These are phyloP conservation scores for Microsporum ferrugineum DNA, from an alignment of 2,329 filamentous ascomycete genomes.

Conservation along the genomic window DNA sequence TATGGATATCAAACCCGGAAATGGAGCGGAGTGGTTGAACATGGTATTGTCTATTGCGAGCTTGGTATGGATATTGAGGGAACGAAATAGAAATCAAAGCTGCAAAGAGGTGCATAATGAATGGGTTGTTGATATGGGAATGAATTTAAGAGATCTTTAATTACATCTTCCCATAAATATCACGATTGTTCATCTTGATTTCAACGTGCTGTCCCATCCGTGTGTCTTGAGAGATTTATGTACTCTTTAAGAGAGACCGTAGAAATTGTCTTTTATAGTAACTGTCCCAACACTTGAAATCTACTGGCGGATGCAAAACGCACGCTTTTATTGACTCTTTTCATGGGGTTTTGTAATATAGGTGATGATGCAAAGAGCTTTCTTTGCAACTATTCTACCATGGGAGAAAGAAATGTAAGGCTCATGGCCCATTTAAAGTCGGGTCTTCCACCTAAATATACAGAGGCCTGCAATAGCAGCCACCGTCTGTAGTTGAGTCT, in stretches of 20 bases:
- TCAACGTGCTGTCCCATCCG: neutral
- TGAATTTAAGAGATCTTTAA: neutral
- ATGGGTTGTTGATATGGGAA: conserved; percentile 1
- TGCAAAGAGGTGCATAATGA: neutral
- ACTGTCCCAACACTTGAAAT: neutral
- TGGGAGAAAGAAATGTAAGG: neutral
- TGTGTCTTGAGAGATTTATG: neutral
- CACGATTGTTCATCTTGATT: neutral
- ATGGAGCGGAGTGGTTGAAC: conserved; percentile 1
- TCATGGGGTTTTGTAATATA: neutral
- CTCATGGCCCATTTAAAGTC: neutral
- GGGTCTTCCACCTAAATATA: neutral
- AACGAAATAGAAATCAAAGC: conserved; percentile 1
- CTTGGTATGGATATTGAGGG: neutral
- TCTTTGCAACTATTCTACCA: neutral
- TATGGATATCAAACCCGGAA: neutral
- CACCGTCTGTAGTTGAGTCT: neutral
- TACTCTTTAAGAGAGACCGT: neutral
- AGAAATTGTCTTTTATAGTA: neutral
- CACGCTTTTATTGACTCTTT: neutral
- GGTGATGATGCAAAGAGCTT: neutral
- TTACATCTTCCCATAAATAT: neutral
- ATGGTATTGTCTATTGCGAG: neutral
- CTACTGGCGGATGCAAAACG: neutral
- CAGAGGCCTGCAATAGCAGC: neutral